These are phyloP conservation scores for Penicillium brasilianum DNA, from an alignment of 2,329 filamentous ascomycete genomes.

Conservation along the genomic window DNA sequence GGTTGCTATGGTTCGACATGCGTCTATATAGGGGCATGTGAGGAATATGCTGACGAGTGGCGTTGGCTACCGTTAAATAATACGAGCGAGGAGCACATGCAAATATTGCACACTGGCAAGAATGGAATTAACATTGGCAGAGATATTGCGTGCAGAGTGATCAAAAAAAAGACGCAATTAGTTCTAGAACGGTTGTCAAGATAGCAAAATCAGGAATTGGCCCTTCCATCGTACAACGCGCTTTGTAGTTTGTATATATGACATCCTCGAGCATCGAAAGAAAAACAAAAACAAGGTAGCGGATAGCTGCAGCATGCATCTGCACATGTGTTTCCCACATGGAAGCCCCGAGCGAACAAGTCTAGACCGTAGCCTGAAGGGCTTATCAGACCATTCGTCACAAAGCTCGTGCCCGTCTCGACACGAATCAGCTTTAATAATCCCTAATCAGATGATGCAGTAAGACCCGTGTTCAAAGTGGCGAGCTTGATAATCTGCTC, in stretches of 20 bases:
- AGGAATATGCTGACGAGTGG: neutral
- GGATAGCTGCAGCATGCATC: slow-evolving; percentile 21
- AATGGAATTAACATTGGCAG: neutral
- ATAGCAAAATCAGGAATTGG: neutral
- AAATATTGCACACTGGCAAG: neutral
- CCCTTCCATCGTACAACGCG: neutral
- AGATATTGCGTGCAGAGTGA: neutral
- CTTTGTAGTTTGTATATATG: neutral
- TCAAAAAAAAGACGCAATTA: neutral
- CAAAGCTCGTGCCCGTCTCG: neutral
- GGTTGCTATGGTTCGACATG: neutral
- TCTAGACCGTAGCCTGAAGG: neutral
- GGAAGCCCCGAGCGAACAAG: neutral
- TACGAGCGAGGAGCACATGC: neutral
- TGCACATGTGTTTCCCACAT: slow-evolving; percentile 1
- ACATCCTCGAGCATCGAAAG: neutral
- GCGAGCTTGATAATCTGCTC: neutral
- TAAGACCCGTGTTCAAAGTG: neutral
- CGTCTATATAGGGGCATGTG: neutral
- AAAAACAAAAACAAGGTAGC: slow-evolving; percentile 14
- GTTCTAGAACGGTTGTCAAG: neutral
- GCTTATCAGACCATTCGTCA: neutral
- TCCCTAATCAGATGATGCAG: neutral
- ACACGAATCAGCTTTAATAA: neutral
- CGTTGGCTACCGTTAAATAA: neutral